These are phyloP conservation scores for Chytridiales sp. DNA, from an alignment of 371 early-diverging fungal species.

Conservation along the genomic window DNA sequence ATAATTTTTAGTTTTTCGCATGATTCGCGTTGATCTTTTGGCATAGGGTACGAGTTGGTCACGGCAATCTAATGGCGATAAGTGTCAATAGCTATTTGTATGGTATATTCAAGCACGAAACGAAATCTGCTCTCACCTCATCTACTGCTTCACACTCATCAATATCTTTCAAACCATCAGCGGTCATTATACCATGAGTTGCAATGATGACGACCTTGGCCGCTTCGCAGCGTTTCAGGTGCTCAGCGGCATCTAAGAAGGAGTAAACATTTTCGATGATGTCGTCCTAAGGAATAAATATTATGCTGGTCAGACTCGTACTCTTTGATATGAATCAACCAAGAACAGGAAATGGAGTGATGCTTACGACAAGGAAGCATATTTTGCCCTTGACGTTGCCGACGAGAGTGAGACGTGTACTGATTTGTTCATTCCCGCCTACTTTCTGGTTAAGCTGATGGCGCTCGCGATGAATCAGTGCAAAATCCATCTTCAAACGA, in stretches of 20 bases:
- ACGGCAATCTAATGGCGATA: constrained; percentile 65
- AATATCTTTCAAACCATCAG: constrained; percentile 79
- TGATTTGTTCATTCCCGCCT: constrained; percentile 12
- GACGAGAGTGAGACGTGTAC: constrained; percentile 62
- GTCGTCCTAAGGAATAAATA: constrained; percentile 63
- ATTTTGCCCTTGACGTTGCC: constrained; percentile 89
- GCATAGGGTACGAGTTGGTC: constrained; percentile 89
- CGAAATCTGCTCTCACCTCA: constrained; percentile 52
- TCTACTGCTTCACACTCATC: constrained; percentile 73
- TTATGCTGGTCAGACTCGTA: background rate
- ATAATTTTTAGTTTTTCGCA: constrained; percentile 80
- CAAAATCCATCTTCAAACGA: constrained; percentile 89
- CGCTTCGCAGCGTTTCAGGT: constrained; percentile 82
- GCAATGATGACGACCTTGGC: constrained; percentile 86
- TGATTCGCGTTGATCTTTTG: constrained; percentile 66
- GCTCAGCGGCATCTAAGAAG: constrained; percentile 90
- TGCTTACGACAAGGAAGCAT: constrained; percentile 82
- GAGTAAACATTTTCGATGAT: constrained; percentile 84
- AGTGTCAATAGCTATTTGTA: background rate
- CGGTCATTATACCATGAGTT: constrained; percentile 91
- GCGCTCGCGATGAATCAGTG: constrained; percentile 79
- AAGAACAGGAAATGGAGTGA: background rate
- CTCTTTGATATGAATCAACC: background rate
- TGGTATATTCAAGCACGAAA: constrained; percentile 57
- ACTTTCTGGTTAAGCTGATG: constrained; percentile 1